These are phyloP conservation scores for Coelastrella sp. DNA, from an alignment of 139 green algal genomes.

Conservation along the genomic window DNA sequence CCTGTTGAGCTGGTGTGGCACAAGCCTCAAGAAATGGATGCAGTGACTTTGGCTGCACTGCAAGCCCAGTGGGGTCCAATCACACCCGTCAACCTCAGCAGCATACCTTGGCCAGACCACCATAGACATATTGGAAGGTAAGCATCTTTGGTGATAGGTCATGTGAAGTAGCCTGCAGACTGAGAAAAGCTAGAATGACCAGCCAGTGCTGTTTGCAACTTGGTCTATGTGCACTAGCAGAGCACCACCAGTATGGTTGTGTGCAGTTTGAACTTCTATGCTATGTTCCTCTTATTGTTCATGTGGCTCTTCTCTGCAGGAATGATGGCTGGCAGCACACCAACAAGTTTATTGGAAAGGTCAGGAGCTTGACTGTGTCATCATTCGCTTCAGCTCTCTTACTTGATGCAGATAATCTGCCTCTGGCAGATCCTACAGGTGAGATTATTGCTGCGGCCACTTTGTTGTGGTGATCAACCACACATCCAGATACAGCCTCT, in stretches of 20 bases:
- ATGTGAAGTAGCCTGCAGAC: no score
- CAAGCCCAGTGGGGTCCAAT: conserved; percentile 52
- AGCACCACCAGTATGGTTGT: no score
- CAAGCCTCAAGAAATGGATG: conserved; percentile 59
- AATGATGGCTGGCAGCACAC: not conserved
- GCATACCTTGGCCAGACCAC: conserved; percentile 44
- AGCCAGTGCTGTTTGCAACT: no score
- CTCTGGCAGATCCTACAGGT: conserved; percentile 41
- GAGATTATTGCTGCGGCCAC: no score
- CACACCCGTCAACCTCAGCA: conserved; percentile 41
- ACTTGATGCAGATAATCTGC: conserved; percentile 60
- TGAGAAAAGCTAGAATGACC: no score
- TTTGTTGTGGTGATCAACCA: no score
- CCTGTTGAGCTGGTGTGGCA: no score
- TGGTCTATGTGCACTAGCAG: no score
- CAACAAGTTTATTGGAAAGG: conserved; percentile 49
- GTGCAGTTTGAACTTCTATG: no score
- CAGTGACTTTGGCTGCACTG: conserved; percentile 47
- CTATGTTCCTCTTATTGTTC: no score
- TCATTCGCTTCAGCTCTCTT: conserved; percentile 60
- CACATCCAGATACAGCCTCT: no score
- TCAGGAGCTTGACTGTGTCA: conserved; percentile 50
- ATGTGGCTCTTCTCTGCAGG: not conserved
- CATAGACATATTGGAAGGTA: conserved; percentile 38
- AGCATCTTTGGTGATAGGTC: no score